Base-by-base conservation (phyloP, 371 early-diverging fungal genomes). In the Syncephalastrum monosporum region DNA sequence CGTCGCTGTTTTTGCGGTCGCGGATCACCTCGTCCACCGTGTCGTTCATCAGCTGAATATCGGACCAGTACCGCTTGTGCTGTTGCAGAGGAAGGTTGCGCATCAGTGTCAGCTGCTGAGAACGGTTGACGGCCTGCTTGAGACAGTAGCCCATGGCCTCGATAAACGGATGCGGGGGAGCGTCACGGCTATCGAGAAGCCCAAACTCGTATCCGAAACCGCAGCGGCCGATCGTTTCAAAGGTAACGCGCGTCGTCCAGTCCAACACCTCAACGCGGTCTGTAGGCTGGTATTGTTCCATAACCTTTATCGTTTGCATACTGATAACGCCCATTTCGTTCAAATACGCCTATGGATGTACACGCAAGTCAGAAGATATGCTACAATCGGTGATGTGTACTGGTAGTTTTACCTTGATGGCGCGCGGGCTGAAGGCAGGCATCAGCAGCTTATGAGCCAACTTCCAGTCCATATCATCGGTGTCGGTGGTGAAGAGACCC, bases 201-300 rank as follows among this genome's bases (percentile, higher is more conserved):
- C 75, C 62, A 52, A 82, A 80, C n/a, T 78, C 73, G 52, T 79
- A 85, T 3, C 83, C 84, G 49, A 85, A 85, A n/a, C 86, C 86
- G 19, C 73, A 64, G 15, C 68, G 67, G 23, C 77, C 81, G 51
- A 82, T 81, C 1, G 79, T 77, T 51, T 81, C 77, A 47, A 80
- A 70, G 3, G 83, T 78, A 14, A 83, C 51, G 23, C 79, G 75
- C 14, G 83, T 85, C 12, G 78, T 82, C 82, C 84, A 83, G 8
- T 74, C 64, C 42, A 70, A 53, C 29, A 86, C 73, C 15, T 74
- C 74, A 5, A 79, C 68, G n/a, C 56, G 59, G 47, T 79, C 80
- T 4, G 50, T 57, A 15, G 76, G 61, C 12, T 52, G 47, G 42
- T 59, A 77, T 47, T 69, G 64, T 19, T 73, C 75, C 27, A 75